Evolutionary conservation across 176 grass and related monocot species (phyloP).

Genomic region (Miscanthus lutarioriparius): DNA sequence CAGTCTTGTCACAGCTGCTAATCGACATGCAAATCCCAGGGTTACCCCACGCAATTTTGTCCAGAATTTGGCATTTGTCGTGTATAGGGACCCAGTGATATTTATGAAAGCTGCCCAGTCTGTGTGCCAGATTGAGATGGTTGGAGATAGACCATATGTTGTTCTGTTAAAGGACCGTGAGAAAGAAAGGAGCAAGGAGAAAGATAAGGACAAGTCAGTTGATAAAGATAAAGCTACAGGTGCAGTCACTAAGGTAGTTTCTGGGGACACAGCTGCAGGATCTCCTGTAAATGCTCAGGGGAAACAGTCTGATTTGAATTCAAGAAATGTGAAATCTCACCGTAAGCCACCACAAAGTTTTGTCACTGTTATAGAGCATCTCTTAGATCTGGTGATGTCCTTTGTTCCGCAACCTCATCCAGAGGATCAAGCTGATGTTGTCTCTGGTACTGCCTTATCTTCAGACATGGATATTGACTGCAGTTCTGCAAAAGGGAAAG

Average conservation of each 20-base stretch:
- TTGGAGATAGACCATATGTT: constrained; percentile 90
- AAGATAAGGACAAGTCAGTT: constrained; percentile 75
- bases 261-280: constrained; percentile 38
- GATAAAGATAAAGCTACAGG: constrained; percentile 60
- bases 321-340: constrained; percentile 69
- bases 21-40: constrained; percentile 79
- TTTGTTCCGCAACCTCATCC: constrained; percentile 59
- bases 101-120: constrained; percentile 92
- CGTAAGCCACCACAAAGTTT: constrained; percentile 90
- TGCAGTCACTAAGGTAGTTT: constrained; percentile 45
- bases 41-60: constrained; percentile 87
- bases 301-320: constrained; percentile 67
- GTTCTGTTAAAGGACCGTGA: constrained; percentile 89
- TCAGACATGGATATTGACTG: constrained; percentile 93
- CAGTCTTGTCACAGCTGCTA: constrained; percentile 78
- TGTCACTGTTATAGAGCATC: constrained; percentile 80
- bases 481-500: constrained; percentile 86
- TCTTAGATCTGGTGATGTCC: constrained; percentile 71
- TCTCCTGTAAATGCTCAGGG: constrained; percentile 50
- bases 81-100: constrained; percentile 78
- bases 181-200: constrained; percentile 85
- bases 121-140: constrained; percentile 98
- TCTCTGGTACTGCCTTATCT: constrained; percentile 36
- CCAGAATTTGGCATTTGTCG: constrained; percentile 84
- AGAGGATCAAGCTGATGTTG: constrained; percentile 59